Evolutionary conservation across 2,329 filamentous ascomycete species (phyloP), one percentile per base, ranked within the genome.

Genomic region (Colletotrichum sp.): DNA sequence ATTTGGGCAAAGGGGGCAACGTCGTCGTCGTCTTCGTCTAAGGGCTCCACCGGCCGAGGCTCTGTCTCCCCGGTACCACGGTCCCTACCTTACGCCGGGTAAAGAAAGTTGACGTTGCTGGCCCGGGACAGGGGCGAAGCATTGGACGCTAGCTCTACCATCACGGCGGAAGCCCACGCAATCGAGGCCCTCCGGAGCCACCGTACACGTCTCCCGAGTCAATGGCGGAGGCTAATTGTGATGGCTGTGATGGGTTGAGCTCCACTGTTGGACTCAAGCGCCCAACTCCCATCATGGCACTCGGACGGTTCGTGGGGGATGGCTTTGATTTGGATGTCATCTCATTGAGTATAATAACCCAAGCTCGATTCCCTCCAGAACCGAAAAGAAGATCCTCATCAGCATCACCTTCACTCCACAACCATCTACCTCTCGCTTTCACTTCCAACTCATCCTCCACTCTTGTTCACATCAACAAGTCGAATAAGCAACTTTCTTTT

Each of bases 391-490:
- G 39, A 32, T 64, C 63, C n/a, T 75, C 26, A 64, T 13, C 55
- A 68, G 52, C 49, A 67, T 68, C 39, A 75, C 63, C 39, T 64
- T 72, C 67, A 68, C 69, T 72, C 55, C 15, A 52, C 69, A 49
- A 24, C 55, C 59, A 44, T 24, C 36, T n/a, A 44, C 32, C 44
- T 72, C 21, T 64, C 32, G 26, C 55, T 64, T 63, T 36, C 63
- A 34, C 39, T 68, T 62, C 32, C 18, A 65, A 57, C 16, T 12
- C 16, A 71, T 21, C 39, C n/a, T n/a, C n/a, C n/a, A n/a, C 26
- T 26, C 34, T 69, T 55, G 36, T 68, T 68, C 70, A 49, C 16
- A 57, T 63, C 55, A 18, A 72, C 36, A 69, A 73, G 32, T 62
- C 39, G 39, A 57, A 44, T 64, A 55, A 63, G 57, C 39, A 55